A percentile compares a stretch with the other conserved stretches of the same genome.
phyloP scores from a whole-genome alignment of 495 filamentous ascomycete genomes.

The Hypoxylon trugodes region DNA sequence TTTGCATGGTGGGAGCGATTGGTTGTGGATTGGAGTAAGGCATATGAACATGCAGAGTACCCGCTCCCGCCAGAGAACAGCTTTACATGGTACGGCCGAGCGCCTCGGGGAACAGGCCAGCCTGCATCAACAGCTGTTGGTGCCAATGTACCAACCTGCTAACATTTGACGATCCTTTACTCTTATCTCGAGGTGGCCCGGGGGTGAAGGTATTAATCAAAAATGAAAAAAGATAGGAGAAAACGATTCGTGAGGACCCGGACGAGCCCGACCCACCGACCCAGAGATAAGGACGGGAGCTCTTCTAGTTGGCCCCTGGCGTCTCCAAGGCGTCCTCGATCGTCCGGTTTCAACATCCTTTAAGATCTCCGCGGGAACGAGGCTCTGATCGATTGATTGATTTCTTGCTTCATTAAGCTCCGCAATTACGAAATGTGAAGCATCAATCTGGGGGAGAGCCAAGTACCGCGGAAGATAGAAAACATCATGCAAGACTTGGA shows the following conservation, averaged over 20 bases:
- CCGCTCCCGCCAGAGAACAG: too few species aligned
- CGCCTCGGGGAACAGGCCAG: background rate
- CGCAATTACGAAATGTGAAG: background rate
- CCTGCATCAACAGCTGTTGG: too few species aligned
- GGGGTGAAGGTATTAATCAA: conserved; percentile 7
- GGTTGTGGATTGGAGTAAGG: conserved; percentile 8
- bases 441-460: conserved; percentile 17
- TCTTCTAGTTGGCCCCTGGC: conserved; percentile 31
- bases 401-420: conserved; percentile 25
- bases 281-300: conserved; percentile 35
- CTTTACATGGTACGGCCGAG: too few species aligned
- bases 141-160: background rate
- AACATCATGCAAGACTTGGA: conserved; percentile 1
- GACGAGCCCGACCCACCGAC: conserved; percentile 13
- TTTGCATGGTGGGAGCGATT: background rate
- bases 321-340: background rate
- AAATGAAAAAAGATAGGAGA: conserved; percentile 6
- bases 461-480: conserved; percentile 8
- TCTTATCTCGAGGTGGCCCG: conserved; percentile 28
- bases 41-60: conserved; percentile 4
- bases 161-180: conserved; percentile 1
- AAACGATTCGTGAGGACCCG: conserved; percentile 1
- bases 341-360: too few species aligned
- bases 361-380: conserved; percentile 32
- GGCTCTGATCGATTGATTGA: too few species aligned